phyloP scores from a whole-genome alignment of 2,329 filamentous ascomycete species.

The Phyllachora maydis region DNA sequence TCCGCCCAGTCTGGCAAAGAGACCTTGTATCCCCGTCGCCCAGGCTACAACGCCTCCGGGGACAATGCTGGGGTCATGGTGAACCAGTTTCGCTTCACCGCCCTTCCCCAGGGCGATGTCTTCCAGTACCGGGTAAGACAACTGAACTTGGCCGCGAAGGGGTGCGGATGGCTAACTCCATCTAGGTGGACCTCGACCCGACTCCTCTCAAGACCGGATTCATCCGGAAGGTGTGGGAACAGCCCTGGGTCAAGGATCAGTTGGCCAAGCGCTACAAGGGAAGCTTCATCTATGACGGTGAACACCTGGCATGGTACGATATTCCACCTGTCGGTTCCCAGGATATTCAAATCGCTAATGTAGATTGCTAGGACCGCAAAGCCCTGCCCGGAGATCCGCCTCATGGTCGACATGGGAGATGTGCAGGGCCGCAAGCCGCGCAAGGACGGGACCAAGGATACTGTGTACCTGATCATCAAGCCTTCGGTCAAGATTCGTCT shows the following conservation, averaged over 20 bases:
- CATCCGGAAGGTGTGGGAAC: slow-evolving; percentile 59
- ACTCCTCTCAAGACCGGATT: slow-evolving; percentile 38
- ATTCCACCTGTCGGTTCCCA: not conserved
- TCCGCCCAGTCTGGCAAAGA: slow-evolving; percentile 7
- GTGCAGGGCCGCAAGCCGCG: slow-evolving; percentile 21
- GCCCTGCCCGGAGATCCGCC: slow-evolving; percentile 20
- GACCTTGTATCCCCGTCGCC: slow-evolving; percentile 21
- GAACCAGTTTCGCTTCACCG: slow-evolving; percentile 55
- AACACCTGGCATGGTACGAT: slow-evolving; percentile 63
- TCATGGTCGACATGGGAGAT: slow-evolving; percentile 52
- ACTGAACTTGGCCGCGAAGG: not conserved
- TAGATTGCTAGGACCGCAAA: slow-evolving; percentile 13
- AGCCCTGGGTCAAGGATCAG: slow-evolving; percentile 30
- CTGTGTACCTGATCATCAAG: slow-evolving; percentile 39
- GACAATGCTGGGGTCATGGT: slow-evolving; percentile 33
- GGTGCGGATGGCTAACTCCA: slow-evolving; percentile 2
- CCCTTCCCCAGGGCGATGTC: slow-evolving; percentile 38
- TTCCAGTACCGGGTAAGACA: slow-evolving; percentile 69
- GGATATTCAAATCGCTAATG: slow-evolving; percentile 13
- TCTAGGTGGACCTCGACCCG: slow-evolving; percentile 44
- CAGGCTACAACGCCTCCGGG: slow-evolving; percentile 35
- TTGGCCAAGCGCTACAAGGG: slow-evolving; percentile 23
- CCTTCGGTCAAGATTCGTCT: slow-evolving; percentile 51
- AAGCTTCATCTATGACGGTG: slow-evolving; percentile 60
- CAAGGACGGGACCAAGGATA: slow-evolving; percentile 16